Evolutionary conservation across 768 basidiomycete genomes (phyloP).

Genomic region (Tulasnella sp.): DNA sequence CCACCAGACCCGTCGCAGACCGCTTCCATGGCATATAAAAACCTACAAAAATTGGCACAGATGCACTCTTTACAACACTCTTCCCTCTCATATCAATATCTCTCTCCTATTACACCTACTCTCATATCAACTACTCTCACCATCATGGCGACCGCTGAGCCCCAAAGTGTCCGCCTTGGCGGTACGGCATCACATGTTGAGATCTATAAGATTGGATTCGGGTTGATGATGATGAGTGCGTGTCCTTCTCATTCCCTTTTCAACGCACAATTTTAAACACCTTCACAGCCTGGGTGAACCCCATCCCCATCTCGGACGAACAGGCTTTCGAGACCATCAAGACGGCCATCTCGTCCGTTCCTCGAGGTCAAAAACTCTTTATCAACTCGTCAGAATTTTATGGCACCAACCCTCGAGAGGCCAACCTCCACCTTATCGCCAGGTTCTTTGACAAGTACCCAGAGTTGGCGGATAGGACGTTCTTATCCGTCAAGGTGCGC

Average conservation of each 20-base stretch:
- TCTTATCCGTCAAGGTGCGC: conserved; percentile 30
- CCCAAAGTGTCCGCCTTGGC: neutral
- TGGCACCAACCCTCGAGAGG: conserved; percentile 18
- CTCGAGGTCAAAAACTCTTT: conserved; percentile 36
- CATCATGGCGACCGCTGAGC: neutral
- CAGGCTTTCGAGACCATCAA: conserved; percentile 54
- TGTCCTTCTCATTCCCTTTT: neutral
- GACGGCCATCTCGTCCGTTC: conserved; percentile 25
- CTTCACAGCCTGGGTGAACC: conserved; percentile 32
- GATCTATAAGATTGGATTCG: conserved; percentile 27
- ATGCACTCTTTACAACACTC: too few relatives aligned
- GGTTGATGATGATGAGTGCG: conserved; percentile 47
- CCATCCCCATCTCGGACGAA: conserved; percentile 41
- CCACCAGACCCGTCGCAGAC: too few relatives aligned
- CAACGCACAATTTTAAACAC: neutral
- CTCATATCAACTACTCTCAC: too few relatives aligned
- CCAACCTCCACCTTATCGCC: conserved; percentile 30
- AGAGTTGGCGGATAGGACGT: conserved; percentile 26
- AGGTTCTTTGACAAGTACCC: conserved; percentile 31
- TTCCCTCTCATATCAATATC: too few relatives aligned
- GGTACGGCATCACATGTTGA: neutral
- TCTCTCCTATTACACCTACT: too few relatives aligned
- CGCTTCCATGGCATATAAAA: too few relatives aligned
- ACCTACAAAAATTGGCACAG: too few relatives aligned
- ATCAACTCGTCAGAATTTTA: conserved; percentile 39